phyloP scores from a whole-genome alignment of 192 early-diverging fungal species.

The Linnemannia zychae region DNA sequence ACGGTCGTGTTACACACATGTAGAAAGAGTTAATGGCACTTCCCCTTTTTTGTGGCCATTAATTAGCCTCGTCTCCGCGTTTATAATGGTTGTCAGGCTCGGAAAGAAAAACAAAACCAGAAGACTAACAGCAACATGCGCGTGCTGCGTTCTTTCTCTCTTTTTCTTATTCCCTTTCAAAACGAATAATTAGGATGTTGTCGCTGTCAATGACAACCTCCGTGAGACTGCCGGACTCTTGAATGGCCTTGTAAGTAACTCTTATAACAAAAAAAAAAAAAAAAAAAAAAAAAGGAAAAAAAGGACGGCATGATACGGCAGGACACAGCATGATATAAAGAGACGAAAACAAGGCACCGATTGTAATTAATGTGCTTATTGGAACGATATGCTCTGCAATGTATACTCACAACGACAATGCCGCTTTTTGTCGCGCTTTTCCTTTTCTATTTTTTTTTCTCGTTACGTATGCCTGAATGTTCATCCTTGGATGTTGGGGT shows the following conservation, averaged over 20 bases:
- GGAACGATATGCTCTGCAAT: slow-evolving; percentile 6
- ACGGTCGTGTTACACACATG: background rate
- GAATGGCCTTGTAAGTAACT: slow-evolving; percentile 30
- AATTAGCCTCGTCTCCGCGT: background rate
- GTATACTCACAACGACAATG: background rate
- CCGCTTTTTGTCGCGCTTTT: background rate
- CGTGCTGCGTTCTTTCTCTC: background rate
- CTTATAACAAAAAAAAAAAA: background rate
- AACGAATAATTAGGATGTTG: slow-evolving; percentile 25
- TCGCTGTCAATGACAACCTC: slow-evolving; percentile 43
- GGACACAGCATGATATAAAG: too few species aligned
- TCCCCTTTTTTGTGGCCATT: background rate
- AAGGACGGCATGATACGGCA: too few species aligned
- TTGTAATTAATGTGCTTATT: background rate
- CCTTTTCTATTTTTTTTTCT: background rate
- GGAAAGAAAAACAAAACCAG: background rate
- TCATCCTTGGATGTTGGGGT: background rate
- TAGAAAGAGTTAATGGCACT: background rate
- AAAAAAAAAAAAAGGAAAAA: too few species aligned
- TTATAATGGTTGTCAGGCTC: background rate
- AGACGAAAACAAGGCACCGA: background rate
- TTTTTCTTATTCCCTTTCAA: background rate
- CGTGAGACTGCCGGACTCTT: slow-evolving; percentile 40
- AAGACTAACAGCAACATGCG: background rate
- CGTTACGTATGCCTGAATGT: background rate